Percentiles rank a stretch among this genome's conserved stretches.
Conservation (phyloP, 1,284 basidiomycete genomes). For the Violaceomyces palustris region DNA sequence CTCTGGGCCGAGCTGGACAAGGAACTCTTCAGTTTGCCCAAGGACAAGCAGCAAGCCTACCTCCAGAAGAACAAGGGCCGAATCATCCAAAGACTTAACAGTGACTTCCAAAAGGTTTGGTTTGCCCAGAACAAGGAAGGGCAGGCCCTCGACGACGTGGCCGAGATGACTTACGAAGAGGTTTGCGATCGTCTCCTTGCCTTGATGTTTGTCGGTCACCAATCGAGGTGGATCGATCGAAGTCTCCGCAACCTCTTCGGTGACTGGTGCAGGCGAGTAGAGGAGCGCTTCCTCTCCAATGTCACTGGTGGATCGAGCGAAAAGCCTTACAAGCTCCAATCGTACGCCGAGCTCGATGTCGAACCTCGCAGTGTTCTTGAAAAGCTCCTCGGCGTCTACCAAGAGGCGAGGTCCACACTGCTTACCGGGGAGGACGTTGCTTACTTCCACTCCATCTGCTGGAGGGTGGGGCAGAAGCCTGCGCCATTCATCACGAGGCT, state of each 20-base stretch:
- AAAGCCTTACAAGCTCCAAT: constrained; percentile 58
- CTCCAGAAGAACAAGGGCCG: constrained; percentile 76
- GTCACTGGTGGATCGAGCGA: constrained; percentile 10
- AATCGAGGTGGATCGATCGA: constrained; percentile 85
- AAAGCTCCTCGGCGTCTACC: constrained; percentile 74
- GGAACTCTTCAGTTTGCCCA: constrained; percentile 75
- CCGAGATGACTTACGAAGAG: constrained; percentile 99
- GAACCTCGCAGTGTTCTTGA: constrained; percentile 69
- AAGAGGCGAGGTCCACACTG: constrained; percentile 74
- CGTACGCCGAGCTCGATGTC: constrained; percentile 74
- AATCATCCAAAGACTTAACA: constrained; percentile 83
- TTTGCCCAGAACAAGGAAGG: constrained; percentile 53
- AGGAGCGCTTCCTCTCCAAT: constrained; percentile 77
- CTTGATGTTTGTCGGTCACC: constrained; percentile 84
- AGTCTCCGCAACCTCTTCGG: constrained; percentile 87
- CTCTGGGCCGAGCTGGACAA: constrained; percentile 97
- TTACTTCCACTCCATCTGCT: constrained; percentile 87
- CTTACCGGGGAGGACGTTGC: constrained; percentile 86
- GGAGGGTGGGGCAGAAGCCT: constrained; percentile 92
- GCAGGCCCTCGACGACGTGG: constrained; percentile 67
- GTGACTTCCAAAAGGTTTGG: constrained; percentile 76
- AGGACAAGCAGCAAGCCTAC: constrained; percentile 87
- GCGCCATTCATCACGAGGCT: constrained; percentile 94
- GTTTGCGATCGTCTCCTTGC: constrained; percentile 80
- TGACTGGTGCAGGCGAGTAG: constrained; percentile 83